phyloP scores from a whole-genome alignment of 2,329 filamentous ascomycete species.

The Calycina marina region DNA sequence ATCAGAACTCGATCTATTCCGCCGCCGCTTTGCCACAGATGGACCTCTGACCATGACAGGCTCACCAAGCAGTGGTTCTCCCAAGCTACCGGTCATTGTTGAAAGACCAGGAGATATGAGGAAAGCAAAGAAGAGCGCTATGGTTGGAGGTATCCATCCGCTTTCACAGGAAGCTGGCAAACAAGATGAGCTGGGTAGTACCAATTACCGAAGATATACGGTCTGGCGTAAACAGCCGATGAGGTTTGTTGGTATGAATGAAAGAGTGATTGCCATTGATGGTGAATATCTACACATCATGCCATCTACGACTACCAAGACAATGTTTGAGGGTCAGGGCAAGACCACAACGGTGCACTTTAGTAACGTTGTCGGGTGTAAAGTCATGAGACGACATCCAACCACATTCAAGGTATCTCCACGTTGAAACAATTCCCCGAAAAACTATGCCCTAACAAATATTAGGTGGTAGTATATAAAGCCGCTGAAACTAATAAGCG shows the following conservation, averaged over 20 bases:
- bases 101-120: slow-evolving; percentile 26
- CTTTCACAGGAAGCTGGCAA: slow-evolving; percentile 48
- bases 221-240: slow-evolving; percentile 75
- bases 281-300: slow-evolving; percentile 80
- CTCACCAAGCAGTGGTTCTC: slow-evolving; percentile 51
- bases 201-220: slow-evolving; percentile 60
- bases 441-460: slow-evolving; percentile 1
- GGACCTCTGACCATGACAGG: slow-evolving; percentile 53
- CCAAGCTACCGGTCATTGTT: slow-evolving; percentile 41
- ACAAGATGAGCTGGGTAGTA: slow-evolving; percentile 40
- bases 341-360: slow-evolving; percentile 76
- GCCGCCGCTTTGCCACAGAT: slow-evolving; percentile 62
- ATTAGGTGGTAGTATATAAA: slow-evolving; percentile 55
- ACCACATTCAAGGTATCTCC: slow-evolving; percentile 58
- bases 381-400: slow-evolving; percentile 65
- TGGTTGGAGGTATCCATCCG: slow-evolving; percentile 45
- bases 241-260: slow-evolving; percentile 62
- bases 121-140: slow-evolving; percentile 36
- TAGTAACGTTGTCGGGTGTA: slow-evolving; percentile 67
- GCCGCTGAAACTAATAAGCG: slow-evolving; percentile 59
- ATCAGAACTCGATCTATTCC: slow-evolving; percentile 59
- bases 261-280: slow-evolving; percentile 65
- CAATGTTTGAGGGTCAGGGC: slow-evolving; percentile 44
- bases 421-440: background rate
- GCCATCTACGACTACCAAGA: slow-evolving; percentile 53